A percentile compares a stretch with the other conserved stretches of the same genome.
Conservation (phyloP, 2,329 filamentous ascomycete genomes). For the Talaromyces amestolkiae region DNA sequence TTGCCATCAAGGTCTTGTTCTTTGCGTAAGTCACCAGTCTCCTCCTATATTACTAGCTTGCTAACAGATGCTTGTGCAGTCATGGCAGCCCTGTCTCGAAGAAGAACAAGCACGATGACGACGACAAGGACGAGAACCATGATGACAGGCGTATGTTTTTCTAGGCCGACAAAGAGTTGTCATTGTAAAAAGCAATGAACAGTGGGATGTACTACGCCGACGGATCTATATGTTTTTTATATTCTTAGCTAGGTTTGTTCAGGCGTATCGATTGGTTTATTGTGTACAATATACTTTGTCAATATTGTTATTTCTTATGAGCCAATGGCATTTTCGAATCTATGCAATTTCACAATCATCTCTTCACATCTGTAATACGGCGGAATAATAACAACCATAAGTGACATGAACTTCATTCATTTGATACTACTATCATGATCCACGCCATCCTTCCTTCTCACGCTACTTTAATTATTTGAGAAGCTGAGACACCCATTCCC, state of each 20-base stretch:
- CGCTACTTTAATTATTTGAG: background rate
- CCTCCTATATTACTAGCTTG: background rate
- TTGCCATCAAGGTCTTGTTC: constrained; percentile 95
- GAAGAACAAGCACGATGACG: constrained; percentile 37
- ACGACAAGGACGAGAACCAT: constrained; percentile 27
- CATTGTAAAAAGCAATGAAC: background rate
- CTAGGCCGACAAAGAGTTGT: constrained; percentile 18
- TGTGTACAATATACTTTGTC: constrained; percentile 7
- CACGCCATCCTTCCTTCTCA: background rate
- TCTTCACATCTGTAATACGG: too few species aligned
- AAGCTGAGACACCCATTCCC: background rate
- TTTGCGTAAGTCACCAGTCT: constrained; percentile 63
- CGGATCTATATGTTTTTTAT: background rate
- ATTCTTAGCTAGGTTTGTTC: background rate
- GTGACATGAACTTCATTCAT: constrained; percentile 15
- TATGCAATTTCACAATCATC: background rate
- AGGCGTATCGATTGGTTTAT: background rate
- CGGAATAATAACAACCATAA: background rate
- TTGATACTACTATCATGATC: constrained; percentile 13
- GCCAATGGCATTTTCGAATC: background rate
- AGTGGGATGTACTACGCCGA: background rate
- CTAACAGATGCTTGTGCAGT: constrained; percentile 28
- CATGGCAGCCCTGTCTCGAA: constrained; percentile 63
- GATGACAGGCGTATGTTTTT: constrained; percentile 33
- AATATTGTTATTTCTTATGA: background rate